A percentile compares a stretch with the other conserved stretches of the same genome.
Evolutionary conservation across 768 basidiomycete species (phyloP).

Genomic region (Harrya chromipes): DNA sequence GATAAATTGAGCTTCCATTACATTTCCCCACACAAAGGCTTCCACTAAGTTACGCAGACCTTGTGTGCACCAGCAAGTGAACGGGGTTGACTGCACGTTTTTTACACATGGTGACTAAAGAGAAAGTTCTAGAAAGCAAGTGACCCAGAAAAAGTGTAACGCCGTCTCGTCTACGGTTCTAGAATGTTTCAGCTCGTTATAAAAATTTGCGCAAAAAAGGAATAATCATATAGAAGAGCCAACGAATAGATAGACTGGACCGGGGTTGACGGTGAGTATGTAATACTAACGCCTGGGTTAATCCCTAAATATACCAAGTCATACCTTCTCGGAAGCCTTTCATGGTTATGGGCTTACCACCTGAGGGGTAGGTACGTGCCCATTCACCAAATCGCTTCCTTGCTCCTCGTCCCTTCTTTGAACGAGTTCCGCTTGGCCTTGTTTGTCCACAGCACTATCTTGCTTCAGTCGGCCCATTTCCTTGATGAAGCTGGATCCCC

Average conservation of each 20-base stretch:
- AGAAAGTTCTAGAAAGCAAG: constrained; percentile 15
- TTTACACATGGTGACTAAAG: constrained; percentile 8
- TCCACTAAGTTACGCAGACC: constrained; percentile 4
- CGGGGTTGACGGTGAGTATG: constrained; percentile 17
- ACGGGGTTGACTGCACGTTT: constrained; percentile 14
- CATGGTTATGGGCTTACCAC: constrained; percentile 35
- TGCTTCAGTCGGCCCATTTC: constrained; percentile 70
- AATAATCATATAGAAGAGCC: constrained; percentile 39
- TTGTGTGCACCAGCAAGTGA: constrained; percentile 11
- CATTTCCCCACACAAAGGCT: constrained; percentile 15
- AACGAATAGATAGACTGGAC: constrained; percentile 30
- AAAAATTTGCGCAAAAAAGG: constrained; percentile 32
- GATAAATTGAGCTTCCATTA: constrained; percentile 15
- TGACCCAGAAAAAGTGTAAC: constrained; percentile 10
- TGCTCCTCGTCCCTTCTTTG: constrained; percentile 35
- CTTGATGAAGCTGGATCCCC: constrained; percentile 87
- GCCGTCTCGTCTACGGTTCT: constrained; percentile 21
- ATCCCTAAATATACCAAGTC: constrained; percentile 31
- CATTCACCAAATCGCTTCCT: constrained; percentile 41
- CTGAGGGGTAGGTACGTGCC: constrained; percentile 33
- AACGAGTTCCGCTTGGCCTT: constrained; percentile 34
- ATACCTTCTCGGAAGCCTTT: constrained; percentile 27
- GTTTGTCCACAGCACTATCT: constrained; percentile 31
- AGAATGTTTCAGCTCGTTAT: constrained; percentile 18
- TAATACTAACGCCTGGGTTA: constrained; percentile 24